phyloP scores from a whole-genome alignment of 2,329 filamentous ascomycete species.

The Cladosporium sp. region DNA sequence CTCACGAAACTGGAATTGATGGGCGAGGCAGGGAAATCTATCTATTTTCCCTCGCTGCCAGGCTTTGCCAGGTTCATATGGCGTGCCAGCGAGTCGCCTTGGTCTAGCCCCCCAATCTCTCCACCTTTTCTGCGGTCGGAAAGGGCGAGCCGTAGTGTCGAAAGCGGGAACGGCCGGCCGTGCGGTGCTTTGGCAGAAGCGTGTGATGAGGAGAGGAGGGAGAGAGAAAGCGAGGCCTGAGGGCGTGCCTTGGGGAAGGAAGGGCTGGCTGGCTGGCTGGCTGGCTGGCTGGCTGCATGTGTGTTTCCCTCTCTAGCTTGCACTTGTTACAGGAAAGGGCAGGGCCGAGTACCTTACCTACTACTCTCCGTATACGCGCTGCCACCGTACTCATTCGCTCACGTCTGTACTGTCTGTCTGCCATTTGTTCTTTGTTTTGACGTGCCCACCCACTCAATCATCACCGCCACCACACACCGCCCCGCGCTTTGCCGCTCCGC shows the following conservation, averaged over 20 bases:
- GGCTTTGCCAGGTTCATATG: neutral
- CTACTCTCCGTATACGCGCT: neutral
- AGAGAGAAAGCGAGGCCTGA: no score
- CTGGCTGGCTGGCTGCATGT: neutral
- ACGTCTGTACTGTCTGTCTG: neutral
- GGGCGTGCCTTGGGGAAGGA: neutral
- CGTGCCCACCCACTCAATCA: neutral
- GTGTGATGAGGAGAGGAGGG: neutral
- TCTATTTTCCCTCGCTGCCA: neutral
- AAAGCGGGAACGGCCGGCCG: neutral
- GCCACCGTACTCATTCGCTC: neutral
- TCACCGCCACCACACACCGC: constrained; percentile 2
- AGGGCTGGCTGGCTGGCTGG: neutral
- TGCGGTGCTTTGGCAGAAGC: neutral
- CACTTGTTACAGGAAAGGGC: neutral
- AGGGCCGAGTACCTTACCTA: neutral
- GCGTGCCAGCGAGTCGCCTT: neutral
- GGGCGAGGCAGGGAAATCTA: neutral
- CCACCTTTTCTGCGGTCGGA: neutral
- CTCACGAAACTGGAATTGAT: no score
- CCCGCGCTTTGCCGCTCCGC: neutral
- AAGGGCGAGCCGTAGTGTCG: neutral
- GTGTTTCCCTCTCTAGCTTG: neutral
- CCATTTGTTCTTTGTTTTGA: neutral
- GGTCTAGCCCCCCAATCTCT: neutral